Conservation (phyloP, 2,329 filamentous ascomycete species). For the Penicillium sp. region DNA sequence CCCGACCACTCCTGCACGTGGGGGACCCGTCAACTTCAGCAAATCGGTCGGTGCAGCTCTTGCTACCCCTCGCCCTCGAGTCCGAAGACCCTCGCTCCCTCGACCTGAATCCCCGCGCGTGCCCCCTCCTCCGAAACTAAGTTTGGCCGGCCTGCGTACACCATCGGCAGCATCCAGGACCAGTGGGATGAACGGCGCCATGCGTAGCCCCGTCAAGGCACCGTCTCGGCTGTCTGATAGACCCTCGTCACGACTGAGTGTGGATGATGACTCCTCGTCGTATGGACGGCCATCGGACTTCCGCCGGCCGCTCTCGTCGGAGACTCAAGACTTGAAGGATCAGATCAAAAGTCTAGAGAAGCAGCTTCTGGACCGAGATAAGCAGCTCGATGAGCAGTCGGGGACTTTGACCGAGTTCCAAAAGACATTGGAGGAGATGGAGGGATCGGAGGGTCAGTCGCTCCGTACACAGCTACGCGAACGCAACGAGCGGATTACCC, state of each 20-base stretch:
- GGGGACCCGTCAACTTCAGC: slow-evolving; percentile 76
- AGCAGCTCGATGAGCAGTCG: slow-evolving; percentile 84
- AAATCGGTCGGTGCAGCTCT: slow-evolving; percentile 77
- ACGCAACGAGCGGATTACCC: slow-evolving; percentile 94
- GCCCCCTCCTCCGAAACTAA: slow-evolving; percentile 57
- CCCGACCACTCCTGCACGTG: slow-evolving; percentile 66
- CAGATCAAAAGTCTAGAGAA: slow-evolving; percentile 71
- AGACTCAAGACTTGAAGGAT: slow-evolving; percentile 55
- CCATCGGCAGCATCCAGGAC: slow-evolving; percentile 50
- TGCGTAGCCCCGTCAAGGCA: slow-evolving; percentile 41
- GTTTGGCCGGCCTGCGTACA: slow-evolving; percentile 55
- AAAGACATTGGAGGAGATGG: slow-evolving; percentile 76
- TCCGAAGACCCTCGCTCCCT: slow-evolving; percentile 71
- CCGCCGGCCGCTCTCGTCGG: slow-evolving; percentile 28
- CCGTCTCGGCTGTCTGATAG: slow-evolving; percentile 41
- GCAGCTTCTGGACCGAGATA: slow-evolving; percentile 80
- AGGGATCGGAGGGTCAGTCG: slow-evolving; percentile 73
- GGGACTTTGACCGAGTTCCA: slow-evolving; percentile 86
- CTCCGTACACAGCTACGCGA: slow-evolving; percentile 81
- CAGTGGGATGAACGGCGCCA: slow-evolving; percentile 46
- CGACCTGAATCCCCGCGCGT: slow-evolving; percentile 81
- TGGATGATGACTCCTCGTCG: slow-evolving; percentile 39
- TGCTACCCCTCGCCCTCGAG: slow-evolving; percentile 66
- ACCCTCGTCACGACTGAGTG: slow-evolving; percentile 41
- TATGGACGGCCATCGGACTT: slow-evolving; percentile 35